Percentiles rank a stretch among this genome's conserved stretches.
Evolutionary conservation across 1,284 basidiomycete genomes (phyloP).

Genomic region (Rhodotorula sp.): DNA sequence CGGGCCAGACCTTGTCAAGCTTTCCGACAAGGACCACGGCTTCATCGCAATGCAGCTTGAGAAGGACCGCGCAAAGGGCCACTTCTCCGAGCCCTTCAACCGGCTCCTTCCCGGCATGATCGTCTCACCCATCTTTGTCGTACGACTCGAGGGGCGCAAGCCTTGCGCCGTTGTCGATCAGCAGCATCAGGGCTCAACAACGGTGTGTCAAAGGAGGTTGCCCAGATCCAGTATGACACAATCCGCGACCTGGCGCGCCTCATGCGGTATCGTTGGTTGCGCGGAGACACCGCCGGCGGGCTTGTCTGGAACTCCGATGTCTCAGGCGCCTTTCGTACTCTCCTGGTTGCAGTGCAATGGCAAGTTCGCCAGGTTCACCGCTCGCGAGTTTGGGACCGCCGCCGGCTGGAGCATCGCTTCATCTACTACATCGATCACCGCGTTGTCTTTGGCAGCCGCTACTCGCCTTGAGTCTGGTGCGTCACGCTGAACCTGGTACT

Average conservation of each 20-base stretch:
- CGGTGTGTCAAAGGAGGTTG: not conserved
- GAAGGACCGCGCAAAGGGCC: not conserved
- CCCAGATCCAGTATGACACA: not conserved
- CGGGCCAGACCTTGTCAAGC: not conserved
- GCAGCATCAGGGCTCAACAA: not conserved
- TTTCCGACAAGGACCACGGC: not conserved
- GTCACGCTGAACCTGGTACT: not conserved
- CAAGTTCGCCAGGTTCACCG: slow-evolving; percentile 4
- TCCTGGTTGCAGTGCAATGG: not conserved
- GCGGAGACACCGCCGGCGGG: not conserved
- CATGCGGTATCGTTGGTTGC: not conserved
- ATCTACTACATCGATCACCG: slow-evolving; percentile 2
- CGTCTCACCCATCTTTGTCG: not conserved
- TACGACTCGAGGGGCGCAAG: not conserved
- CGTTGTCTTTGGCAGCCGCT: not conserved
- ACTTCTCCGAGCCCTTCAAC: not conserved
- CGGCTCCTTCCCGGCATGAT: not conserved
- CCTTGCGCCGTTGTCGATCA: not conserved
- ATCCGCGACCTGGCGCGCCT: not conserved
- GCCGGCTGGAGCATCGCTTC: not conserved
- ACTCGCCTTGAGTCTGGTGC: not conserved
- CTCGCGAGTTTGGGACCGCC: not conserved
- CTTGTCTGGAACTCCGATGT: not conserved
- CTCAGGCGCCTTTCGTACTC: not conserved
- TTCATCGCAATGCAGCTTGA: not conserved